Evolutionary conservation across 176 grass and related monocot species (phyloP).

Genomic region (Carex parvula): DNA sequence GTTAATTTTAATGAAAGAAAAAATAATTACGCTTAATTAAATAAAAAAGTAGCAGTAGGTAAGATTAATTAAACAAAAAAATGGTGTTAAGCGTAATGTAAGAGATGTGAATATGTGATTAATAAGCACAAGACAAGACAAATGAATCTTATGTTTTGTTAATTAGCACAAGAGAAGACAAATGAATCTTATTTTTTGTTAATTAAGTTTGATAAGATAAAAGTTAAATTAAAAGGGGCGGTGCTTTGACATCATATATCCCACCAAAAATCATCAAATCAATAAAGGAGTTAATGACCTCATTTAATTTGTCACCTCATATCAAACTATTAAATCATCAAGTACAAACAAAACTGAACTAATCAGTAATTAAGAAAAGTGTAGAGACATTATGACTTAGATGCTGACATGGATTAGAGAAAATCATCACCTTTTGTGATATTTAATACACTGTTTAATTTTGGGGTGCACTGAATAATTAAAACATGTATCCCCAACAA

Average conservation of each 20-base stretch:
- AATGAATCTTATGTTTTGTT: not conserved
- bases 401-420: not conserved
- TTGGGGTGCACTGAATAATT: not conserved
- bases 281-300: not conserved
- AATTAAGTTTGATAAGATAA: not conserved
- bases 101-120: not conserved
- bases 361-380: constrained; percentile 5
- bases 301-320: constrained; percentile 3
- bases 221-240: not conserved
- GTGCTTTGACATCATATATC: constrained; percentile 1
- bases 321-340: not conserved
- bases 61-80: not conserved
- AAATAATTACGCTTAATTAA: too few relatives aligned
- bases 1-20: too few relatives aligned
- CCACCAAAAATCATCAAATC: constrained; percentile 12
- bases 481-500: constrained; percentile 14
- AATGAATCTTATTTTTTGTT: not conserved
- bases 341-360: not conserved
- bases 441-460: constrained; percentile 5
- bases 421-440: constrained; percentile 2
- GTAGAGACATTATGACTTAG: constrained; percentile 11
- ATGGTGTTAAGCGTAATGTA: not conserved
- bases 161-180: constrained; percentile 1
- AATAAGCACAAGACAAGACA: not conserved
- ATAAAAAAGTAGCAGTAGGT: not conserved